Evolutionary conservation across 2,329 filamentous ascomycete genomes (phyloP).

Genomic region (Akanthomyces dipterigenus): DNA sequence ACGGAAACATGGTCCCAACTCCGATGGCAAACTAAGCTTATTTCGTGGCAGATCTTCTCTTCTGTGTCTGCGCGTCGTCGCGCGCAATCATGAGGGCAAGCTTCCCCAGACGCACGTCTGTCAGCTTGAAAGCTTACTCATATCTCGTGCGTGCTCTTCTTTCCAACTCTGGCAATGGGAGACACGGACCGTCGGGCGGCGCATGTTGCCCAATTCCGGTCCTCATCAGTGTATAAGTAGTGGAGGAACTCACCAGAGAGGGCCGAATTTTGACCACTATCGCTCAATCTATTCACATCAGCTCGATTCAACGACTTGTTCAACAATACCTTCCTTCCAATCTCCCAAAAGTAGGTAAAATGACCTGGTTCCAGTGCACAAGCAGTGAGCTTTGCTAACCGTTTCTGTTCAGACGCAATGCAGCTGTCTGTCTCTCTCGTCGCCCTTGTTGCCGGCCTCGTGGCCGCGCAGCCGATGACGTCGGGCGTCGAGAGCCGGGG

Average conservation of each 20-base stretch:
- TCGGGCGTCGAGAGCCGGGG: background rate
- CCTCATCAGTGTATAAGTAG: background rate
- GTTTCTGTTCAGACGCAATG: background rate
- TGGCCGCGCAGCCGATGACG: background rate
- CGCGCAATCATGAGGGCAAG: background rate
- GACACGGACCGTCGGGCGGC: background rate
- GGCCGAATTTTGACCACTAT: background rate
- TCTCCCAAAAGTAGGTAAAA: background rate
- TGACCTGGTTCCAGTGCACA: too few species aligned
- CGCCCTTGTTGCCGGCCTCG: background rate
- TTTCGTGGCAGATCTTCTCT: background rate
- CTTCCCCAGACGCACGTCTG: background rate
- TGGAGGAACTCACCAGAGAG: background rate
- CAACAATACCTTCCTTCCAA: too few species aligned
- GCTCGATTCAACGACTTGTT: too few species aligned
- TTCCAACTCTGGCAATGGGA: background rate
- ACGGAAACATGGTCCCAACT: background rate
- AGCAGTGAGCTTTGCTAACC: background rate
- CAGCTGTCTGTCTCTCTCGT: background rate
- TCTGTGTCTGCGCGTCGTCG: background rate
- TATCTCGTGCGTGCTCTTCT: background rate
- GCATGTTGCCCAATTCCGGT: background rate
- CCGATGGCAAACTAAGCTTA: conserved; percentile 2
- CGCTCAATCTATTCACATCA: background rate
- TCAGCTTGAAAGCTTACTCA: conserved; percentile 1